Conservation (phyloP, 2,329 filamentous ascomycete species). For the Didymella keratinophila region DNA sequence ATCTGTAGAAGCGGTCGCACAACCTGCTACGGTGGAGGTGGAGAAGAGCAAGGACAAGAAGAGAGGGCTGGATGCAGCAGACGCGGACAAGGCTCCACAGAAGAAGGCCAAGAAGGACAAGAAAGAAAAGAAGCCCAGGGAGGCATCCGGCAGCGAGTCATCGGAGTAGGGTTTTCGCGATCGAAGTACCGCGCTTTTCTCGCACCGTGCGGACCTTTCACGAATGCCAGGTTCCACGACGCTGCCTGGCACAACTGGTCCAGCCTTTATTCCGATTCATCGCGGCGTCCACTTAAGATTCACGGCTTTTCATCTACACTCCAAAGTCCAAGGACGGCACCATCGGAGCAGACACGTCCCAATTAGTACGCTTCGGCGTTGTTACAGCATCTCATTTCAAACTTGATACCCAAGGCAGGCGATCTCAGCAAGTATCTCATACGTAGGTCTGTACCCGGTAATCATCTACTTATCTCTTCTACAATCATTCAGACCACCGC, state of each 20-base stretch:
- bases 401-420: background rate
- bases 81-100: constrained; percentile 4
- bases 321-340: background rate
- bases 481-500: background rate
- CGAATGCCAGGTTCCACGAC: too few species aligned
- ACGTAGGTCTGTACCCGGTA: background rate
- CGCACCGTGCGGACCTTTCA: background rate
- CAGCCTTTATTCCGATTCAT: too few species aligned
- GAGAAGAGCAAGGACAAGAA: constrained; percentile 13
- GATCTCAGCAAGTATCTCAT: background rate
- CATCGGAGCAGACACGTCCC: too few species aligned
- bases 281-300: too few species aligned
- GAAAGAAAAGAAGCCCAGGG: constrained; percentile 3
- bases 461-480: background rate
- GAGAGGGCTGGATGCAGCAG: constrained; percentile 2
- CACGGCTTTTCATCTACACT: too few species aligned
- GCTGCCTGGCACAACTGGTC: too few species aligned
- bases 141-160: background rate
- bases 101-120: constrained; percentile 17
- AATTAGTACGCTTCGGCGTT: background rate
- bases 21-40: background rate
- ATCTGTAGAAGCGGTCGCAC: background rate
- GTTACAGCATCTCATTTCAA: background rate
- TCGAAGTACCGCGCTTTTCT: background rate
- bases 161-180: background rate